These are phyloP conservation scores for Tylopilus plumbeoviolaceoides DNA, from an alignment of 768 basidiomycete genomes.

Conservation along the genomic window DNA sequence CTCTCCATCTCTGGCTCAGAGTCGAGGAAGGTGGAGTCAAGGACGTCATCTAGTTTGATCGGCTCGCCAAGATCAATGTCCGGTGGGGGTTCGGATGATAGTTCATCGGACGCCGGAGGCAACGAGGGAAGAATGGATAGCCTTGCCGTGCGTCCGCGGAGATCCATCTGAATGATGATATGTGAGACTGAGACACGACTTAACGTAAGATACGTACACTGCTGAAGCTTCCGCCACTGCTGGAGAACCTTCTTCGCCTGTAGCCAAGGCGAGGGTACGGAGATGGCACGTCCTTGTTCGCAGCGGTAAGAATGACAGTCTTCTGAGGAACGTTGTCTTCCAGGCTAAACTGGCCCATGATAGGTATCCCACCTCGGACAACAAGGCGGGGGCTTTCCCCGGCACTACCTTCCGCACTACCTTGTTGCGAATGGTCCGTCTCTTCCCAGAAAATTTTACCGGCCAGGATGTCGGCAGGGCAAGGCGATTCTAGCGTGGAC, in stretches of 20 bases:
- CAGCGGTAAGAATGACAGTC: slow-evolving; percentile 27
- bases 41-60: slow-evolving; percentile 65
- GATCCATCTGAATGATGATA: slow-evolving; percentile 21
- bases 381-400: slow-evolving; percentile 19
- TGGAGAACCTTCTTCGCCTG: slow-evolving; percentile 25
- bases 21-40: slow-evolving; percentile 70
- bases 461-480: slow-evolving; percentile 65
- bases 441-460: slow-evolving; percentile 54
- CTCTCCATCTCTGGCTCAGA: slow-evolving; percentile 42
- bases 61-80: slow-evolving; percentile 45
- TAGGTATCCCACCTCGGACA: slow-evolving; percentile 22
- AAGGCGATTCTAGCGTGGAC: slow-evolving; percentile 40
- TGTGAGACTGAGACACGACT: slow-evolving; percentile 7
- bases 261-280: slow-evolving; percentile 26
- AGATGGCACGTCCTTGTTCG: slow-evolving; percentile 31
- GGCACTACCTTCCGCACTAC: slow-evolving; percentile 34
- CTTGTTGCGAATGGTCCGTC: slow-evolving; percentile 36
- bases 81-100: slow-evolving; percentile 30
- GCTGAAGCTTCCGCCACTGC: slow-evolving; percentile 33
- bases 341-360: slow-evolving; percentile 38
- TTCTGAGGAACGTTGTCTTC: slow-evolving; percentile 13
- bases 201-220: slow-evolving; percentile 30
- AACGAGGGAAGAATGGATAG: slow-evolving; percentile 33
- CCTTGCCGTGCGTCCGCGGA: slow-evolving; percentile 30
- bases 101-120: slow-evolving; percentile 35